Evolutionary conservation across 2,329 filamentous ascomycete species (phyloP).

Genomic region (Botryotinia calthae): DNA sequence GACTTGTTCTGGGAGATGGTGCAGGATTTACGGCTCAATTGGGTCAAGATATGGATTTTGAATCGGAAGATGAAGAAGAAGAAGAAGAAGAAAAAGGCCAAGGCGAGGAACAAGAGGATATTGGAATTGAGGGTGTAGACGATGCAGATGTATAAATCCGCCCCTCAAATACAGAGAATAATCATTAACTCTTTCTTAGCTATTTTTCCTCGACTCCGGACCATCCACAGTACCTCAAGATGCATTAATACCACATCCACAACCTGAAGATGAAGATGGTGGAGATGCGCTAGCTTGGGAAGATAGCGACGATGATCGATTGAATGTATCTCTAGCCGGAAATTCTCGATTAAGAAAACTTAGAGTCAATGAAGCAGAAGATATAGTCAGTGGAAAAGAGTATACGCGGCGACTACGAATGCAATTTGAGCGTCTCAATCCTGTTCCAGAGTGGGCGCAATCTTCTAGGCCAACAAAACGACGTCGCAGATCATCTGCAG

Average conservation of each 20-base stretch:
- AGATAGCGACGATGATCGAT: constrained; percentile 91
- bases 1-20: constrained; percentile 82
- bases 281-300: constrained; percentile 69
- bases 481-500: constrained; percentile 51
- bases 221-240: constrained; percentile 31
- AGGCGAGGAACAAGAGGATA: constrained; percentile 46
- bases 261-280: constrained; percentile 41
- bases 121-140: constrained; percentile 61
- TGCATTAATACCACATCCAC: constrained; percentile 27
- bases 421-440: constrained; percentile 65
- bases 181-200: constrained; percentile 31
- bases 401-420: constrained; percentile 77
- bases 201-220: constrained; percentile 42
- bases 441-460: constrained; percentile 60
- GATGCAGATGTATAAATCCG: constrained; percentile 59
- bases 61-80: constrained; percentile 27
- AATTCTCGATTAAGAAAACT: constrained; percentile 78
- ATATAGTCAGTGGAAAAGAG: constrained; percentile 80
- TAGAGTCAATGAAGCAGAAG: constrained; percentile 75
- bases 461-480: constrained; percentile 51
- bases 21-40: constrained; percentile 77
- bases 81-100: constrained; percentile 38
- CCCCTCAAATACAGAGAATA: neutral
- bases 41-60: constrained; percentile 50
- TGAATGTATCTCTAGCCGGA: constrained; percentile 77